These are phyloP conservation scores for Alternaria sp. DNA, from an alignment of 2,329 filamentous ascomycete species.

Conservation along the genomic window DNA sequence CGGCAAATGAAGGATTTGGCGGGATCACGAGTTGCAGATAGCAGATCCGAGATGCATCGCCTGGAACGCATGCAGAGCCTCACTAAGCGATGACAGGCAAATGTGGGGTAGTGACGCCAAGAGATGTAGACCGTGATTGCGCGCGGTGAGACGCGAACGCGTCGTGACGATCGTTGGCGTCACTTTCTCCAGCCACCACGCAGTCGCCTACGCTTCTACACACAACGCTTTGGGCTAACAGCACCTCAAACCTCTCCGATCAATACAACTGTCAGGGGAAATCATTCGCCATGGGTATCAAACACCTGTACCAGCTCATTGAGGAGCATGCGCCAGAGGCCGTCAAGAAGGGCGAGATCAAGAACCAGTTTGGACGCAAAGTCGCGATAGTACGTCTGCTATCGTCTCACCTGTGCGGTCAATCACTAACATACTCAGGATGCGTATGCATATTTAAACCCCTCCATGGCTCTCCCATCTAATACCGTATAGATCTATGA, in stretches of 20 bases:
- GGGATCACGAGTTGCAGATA: not conserved
- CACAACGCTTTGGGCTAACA: not conserved
- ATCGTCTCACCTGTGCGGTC: not conserved
- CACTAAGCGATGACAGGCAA: conserved; percentile 6
- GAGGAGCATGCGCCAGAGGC: conserved; percentile 90
- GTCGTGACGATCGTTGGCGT: conserved; percentile 29
- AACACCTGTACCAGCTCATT: conserved; percentile 57
- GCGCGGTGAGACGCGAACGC: conserved; percentile 30
- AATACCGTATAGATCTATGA: conserved; percentile 76
- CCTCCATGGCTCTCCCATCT: conserved; percentile 1
- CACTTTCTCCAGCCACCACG: conserved; percentile 24
- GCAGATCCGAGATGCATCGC: not conserved
- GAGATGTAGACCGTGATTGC: conserved; percentile 37
- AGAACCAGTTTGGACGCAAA: conserved; percentile 97
- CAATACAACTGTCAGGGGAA: not conserved
- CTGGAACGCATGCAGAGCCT: conserved; percentile 1
- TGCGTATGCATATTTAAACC: conserved; percentile 47
- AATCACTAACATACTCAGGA: conserved; percentile 48
- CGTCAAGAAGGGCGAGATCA: conserved; percentile 96
- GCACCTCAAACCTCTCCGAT: not conserved
- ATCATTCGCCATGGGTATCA: conserved; percentile 45
- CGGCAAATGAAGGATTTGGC: not conserved
- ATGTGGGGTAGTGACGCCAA: conserved; percentile 25
- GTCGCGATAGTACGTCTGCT: conserved; percentile 80
- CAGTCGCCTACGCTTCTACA: conserved; percentile 10